These are phyloP conservation scores for Magnusiomyces tetraspermus DNA, from an alignment of 1,139 yeast species.

Conservation along the genomic window DNA sequence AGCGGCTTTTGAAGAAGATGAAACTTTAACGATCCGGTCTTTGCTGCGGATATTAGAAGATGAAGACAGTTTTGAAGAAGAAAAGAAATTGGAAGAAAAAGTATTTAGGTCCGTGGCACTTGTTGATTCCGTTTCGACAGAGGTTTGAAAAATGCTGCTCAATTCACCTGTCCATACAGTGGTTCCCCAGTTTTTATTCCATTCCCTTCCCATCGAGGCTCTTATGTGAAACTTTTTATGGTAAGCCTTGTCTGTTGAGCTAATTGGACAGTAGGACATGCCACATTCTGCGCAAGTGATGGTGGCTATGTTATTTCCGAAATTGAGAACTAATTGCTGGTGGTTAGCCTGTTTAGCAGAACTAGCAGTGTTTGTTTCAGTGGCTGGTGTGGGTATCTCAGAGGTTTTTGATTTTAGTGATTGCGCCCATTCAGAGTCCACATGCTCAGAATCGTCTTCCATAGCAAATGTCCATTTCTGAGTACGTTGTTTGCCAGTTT, in stretches of 20 bases:
- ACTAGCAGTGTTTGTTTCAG: not conserved
- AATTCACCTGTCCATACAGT: constrained; percentile 25
- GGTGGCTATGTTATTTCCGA: constrained; percentile 6
- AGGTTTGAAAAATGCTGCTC: constrained; percentile 23
- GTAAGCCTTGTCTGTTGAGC: constrained; percentile 38
- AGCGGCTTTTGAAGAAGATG: not conserved
- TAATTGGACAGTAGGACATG: constrained; percentile 46
- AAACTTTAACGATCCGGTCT: constrained; percentile 1
- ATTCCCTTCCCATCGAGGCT: constrained; percentile 39
- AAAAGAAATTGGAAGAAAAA: constrained; percentile 24
- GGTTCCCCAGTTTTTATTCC: constrained; percentile 40
- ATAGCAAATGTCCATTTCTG: not conserved
- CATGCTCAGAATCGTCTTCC: too few species aligned
- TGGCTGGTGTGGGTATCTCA: not conserved
- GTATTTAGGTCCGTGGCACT: constrained; percentile 42
- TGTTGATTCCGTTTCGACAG: constrained; percentile 30
- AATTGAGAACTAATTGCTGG: not conserved
- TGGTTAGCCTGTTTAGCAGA: not conserved
- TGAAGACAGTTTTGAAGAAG: not conserved
- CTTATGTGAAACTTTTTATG: constrained; percentile 38
- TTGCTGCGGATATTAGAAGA: not conserved
- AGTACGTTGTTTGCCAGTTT: too few species aligned
- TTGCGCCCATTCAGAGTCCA: too few species aligned
- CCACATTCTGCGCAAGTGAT: constrained; percentile 48
- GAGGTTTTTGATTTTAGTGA: not conserved